Percentiles rank a stretch among this genome's conserved stretches.
Conservation (phyloP, 768 basidiomycete species). For the Suillus variegatus region DNA sequence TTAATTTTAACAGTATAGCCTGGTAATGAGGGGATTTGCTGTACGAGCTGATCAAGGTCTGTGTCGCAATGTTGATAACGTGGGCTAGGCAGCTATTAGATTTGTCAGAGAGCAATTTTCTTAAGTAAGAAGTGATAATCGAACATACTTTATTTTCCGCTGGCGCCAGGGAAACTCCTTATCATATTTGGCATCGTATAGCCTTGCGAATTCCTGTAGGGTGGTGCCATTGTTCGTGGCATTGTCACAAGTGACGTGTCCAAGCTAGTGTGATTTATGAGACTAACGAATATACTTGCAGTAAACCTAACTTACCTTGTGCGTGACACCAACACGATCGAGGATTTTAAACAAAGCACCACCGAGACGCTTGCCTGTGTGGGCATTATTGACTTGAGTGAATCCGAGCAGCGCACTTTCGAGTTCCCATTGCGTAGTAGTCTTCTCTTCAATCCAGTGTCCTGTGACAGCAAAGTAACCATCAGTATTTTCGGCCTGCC, state of each 20-base stretch:
- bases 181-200: not conserved
- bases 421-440: conserved; percentile 25
- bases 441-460: conserved; percentile 3
- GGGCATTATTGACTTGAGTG: conserved; percentile 36
- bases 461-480: conserved; percentile 42
- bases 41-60: conserved; percentile 29
- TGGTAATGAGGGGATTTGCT: conserved; percentile 29
- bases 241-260: conserved; percentile 34
- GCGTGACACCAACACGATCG: too few relatives aligned
- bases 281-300: too few relatives aligned
- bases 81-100: conserved; percentile 31
- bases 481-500: too few relatives aligned
- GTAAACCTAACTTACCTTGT: not conserved
- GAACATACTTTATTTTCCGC: not conserved
- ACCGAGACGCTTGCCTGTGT: conserved; percentile 27
- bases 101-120: too few relatives aligned
- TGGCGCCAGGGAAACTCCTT: not conserved
- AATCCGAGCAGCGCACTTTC: conserved; percentile 37
- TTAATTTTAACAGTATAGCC: too few relatives aligned
- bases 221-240: not conserved
- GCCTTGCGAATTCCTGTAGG: not conserved
- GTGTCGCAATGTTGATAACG: conserved; percentile 36
- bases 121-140: conserved; percentile 6
- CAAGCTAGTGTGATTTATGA: conserved; percentile 24
- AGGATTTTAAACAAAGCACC: too few relatives aligned